Evolutionary conservation across 1,139 yeast genomes (phyloP).

Genomic region (Candida pseudoviswanathii): DNA sequence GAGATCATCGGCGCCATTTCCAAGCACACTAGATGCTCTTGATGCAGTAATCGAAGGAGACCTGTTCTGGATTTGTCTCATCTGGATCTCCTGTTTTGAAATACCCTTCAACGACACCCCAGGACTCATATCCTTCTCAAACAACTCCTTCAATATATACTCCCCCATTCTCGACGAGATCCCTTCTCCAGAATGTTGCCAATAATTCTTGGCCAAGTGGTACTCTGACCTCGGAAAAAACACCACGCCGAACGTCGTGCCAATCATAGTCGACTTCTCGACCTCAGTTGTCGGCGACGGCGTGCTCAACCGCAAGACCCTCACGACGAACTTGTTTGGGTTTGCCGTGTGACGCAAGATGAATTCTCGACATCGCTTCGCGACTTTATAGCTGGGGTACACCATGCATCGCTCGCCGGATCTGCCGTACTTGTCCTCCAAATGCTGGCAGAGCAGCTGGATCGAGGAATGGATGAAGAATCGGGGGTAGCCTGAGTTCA

Average conservation of each 20-base stretch:
- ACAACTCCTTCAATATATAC: constrained; percentile 68
- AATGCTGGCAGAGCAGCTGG: constrained; percentile 55
- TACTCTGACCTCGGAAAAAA: constrained; percentile 65
- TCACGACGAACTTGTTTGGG: constrained; percentile 31
- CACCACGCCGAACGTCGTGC: constrained; percentile 72
- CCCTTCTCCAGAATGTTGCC: constrained; percentile 98
- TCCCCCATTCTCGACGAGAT: constrained; percentile 88
- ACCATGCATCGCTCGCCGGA: constrained; percentile 73
- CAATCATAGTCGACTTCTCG: constrained; percentile 60
- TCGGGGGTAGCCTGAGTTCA: constrained; percentile 89
- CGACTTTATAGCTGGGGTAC: constrained; percentile 76
- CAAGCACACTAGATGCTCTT: constrained; percentile 16
- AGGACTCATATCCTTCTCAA: constrained; percentile 26
- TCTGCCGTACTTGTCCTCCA: constrained; percentile 68
- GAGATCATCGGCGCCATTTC: constrained; percentile 30
- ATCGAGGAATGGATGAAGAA: constrained; percentile 79
- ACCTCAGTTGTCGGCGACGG: constrained; percentile 63
- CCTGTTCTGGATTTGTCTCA: constrained; percentile 36
- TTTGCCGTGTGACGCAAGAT: constrained; percentile 45
- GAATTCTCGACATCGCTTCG: constrained; percentile 84
- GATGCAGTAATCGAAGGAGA: constrained; percentile 36
- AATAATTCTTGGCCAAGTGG: constrained; percentile 75
- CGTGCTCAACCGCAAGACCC: constrained; percentile 80
- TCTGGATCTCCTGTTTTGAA: constrained; percentile 41
- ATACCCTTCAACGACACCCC: constrained; percentile 16